Base-by-base conservation (phyloP, 257 asterid species). In the Thymus quinquecostatus region DNA sequence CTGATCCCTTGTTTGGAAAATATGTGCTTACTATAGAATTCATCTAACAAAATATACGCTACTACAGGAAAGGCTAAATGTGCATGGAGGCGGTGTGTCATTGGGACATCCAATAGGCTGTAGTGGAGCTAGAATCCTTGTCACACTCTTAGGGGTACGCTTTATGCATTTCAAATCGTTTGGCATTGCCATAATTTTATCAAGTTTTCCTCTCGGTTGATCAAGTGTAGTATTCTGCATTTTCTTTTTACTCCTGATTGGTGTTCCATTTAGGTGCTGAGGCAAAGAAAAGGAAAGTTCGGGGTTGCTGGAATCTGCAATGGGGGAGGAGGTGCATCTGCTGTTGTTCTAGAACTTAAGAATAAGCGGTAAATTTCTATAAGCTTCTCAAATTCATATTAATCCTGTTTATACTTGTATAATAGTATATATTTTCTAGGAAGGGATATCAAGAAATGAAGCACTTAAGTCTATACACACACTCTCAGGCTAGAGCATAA, bases 241-340 rank as follows among this genome's bases (percentile, higher is more conserved):
- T 47, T 10, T 21, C 21, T 21, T 51, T 10, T 32, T 29, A 55
- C 67, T 72, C 12, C 48, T 66, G 28, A 54, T n/a, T 27, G 38
- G 58, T 71, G 68, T 48, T 43, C 63, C 63, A 34, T 82, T 71
- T 85, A 94, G 99, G 97, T 88, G 65, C 67, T 94, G 88, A 88
- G 85, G 77, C 83, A 81, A 63, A 87, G 63, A 67, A 91, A 84
- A 10, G 96, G 90, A 29, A 89, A 72, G 82, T 86, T 82, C 74
- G 99, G 98, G 74, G 97, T 85, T 66, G 99, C 96, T 63, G 91
- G 92, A 72, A 62, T 91, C 68, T 94, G 98, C 89, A 93, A 93
- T 50, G 98, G 98, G 29, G 98, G 97, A 77, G 98, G 98, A 60
- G 98, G 98, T 68, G 96, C 98, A 71, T 94, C 98, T 64, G 87